Evolutionary conservation across 306 rosid species (phyloP).

Genomic region (Castanea sativa): DNA sequence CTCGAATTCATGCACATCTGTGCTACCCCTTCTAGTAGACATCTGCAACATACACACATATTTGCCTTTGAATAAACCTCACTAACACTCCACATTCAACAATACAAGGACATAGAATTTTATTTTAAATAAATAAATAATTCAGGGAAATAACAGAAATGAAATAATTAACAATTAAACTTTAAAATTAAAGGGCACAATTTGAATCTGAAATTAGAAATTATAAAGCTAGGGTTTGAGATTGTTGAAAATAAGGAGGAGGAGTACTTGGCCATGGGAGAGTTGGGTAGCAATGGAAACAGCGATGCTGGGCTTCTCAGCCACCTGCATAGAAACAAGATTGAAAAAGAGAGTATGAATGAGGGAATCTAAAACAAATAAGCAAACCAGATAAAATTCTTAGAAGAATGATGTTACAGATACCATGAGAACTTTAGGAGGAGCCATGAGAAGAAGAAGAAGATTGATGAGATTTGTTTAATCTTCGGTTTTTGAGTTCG

Average conservation of each 20-base stretch:
- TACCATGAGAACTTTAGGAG: constrained; percentile 54
- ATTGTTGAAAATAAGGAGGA: background rate
- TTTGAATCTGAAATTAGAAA: background rate
- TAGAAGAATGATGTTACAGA: background rate
- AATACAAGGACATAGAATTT: background rate
- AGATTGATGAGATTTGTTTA: background rate
- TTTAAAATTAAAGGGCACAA: no score
- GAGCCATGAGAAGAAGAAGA: constrained; percentile 27
- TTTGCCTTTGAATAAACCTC: constrained; percentile 11
- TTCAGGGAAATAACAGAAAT: background rate
- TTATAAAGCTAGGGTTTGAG: constrained; percentile 2
- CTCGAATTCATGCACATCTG: constrained; percentile 81
- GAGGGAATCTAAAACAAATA: background rate
- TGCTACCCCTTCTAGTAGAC: constrained; percentile 84
- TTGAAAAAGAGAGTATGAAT: background rate
- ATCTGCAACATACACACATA: constrained; percentile 50
- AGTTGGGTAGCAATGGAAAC: constrained; percentile 76
- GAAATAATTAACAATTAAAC: background rate
- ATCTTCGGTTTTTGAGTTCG: background rate
- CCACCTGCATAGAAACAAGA: constrained; percentile 53
- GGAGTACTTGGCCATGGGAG: constrained; percentile 63
- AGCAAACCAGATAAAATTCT: background rate
- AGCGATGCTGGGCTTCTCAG: constrained; percentile 97
- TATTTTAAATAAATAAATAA: background rate
- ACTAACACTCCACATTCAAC: constrained; percentile 2